Evolutionary conservation across 208 protist genomes (phyloP).

Genomic region (Acanthamoeba lenticulata): DNA sequence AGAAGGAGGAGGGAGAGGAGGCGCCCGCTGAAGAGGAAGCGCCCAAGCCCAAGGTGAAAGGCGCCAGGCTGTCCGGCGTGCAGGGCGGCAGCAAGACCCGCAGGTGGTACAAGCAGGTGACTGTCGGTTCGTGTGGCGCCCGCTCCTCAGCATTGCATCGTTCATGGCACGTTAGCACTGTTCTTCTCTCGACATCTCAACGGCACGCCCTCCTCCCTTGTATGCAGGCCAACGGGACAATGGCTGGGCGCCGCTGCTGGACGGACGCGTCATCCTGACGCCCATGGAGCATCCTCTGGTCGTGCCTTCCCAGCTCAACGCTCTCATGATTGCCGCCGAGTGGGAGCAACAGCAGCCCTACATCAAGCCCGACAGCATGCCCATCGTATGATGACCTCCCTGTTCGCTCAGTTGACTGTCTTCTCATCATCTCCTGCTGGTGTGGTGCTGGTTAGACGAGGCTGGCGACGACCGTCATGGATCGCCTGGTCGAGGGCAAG

Average conservation of each 20-base stretch:
- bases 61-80: slow-evolving; percentile 29
- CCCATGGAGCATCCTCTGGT: slow-evolving; percentile 10
- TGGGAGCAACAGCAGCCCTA: slow-evolving; percentile 57
- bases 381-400: background rate
- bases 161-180: background rate
- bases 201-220: background rate
- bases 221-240: slow-evolving; percentile 15
- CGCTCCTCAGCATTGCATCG: background rate
- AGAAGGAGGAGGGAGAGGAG: background rate
- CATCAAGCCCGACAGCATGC: slow-evolving; percentile 65
- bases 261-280: slow-evolving; percentile 30
- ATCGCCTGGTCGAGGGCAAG: slow-evolving; percentile 51
- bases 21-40: background rate
- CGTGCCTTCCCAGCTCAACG: slow-evolving; percentile 45
- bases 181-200: background rate
- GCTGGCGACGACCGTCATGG: slow-evolving; percentile 61
- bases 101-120: slow-evolving; percentile 63
- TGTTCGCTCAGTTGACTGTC: background rate
- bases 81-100: slow-evolving; percentile 16
- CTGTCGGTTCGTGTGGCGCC: background rate
- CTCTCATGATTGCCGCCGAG: slow-evolving; percentile 54
- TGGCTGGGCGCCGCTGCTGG: slow-evolving; percentile 24
- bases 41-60: slow-evolving; percentile 22
- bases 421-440: background rate
- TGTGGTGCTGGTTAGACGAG: background rate